Evolutionary conservation across 1,139 yeast species (phyloP).

Genomic region (Candida sp.): DNA sequence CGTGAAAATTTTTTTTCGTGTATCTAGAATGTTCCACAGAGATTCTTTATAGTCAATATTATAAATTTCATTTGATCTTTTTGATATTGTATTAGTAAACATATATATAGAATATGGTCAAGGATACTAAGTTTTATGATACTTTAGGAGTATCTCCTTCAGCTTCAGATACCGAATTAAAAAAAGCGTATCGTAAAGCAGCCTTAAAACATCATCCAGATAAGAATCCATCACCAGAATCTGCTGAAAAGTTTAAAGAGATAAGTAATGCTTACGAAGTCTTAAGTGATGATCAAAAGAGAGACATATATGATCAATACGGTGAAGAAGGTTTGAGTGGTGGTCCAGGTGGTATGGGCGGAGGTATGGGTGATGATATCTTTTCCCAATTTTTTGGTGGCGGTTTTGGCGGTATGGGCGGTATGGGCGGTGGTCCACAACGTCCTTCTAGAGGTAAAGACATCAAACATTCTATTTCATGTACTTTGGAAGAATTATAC

Average conservation of each 20-base stretch:
- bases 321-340: slow-evolving; percentile 92
- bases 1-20: neutral
- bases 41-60: neutral
- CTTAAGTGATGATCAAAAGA: slow-evolving; percentile 81
- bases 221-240: slow-evolving; percentile 74
- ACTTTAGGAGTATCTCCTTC: slow-evolving; percentile 73
- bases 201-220: slow-evolving; percentile 97
- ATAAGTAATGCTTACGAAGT: slow-evolving; percentile 89
- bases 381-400: slow-evolving; percentile 89
- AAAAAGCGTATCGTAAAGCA: slow-evolving; percentile 91
- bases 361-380: slow-evolving; percentile 82
- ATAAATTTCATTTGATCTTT: neutral
- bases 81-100: too few relatives aligned
- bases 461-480: slow-evolving; percentile 83
- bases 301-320: slow-evolving; percentile 82
- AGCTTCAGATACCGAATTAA: slow-evolving; percentile 81
- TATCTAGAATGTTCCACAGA: slow-evolving; percentile 1
- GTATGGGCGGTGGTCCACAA: slow-evolving; percentile 64
- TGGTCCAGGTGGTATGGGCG: slow-evolving; percentile 70
- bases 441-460: slow-evolving; percentile 92
- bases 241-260: slow-evolving; percentile 95
- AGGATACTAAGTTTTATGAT: slow-evolving; percentile 87
- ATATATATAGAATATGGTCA: slow-evolving; percentile 57
- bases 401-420: slow-evolving; percentile 56
- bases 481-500: slow-evolving; percentile 88